Conservation (phyloP, 2,329 filamentous ascomycete species). For the Colletotrichum nymphaeae region DNA sequence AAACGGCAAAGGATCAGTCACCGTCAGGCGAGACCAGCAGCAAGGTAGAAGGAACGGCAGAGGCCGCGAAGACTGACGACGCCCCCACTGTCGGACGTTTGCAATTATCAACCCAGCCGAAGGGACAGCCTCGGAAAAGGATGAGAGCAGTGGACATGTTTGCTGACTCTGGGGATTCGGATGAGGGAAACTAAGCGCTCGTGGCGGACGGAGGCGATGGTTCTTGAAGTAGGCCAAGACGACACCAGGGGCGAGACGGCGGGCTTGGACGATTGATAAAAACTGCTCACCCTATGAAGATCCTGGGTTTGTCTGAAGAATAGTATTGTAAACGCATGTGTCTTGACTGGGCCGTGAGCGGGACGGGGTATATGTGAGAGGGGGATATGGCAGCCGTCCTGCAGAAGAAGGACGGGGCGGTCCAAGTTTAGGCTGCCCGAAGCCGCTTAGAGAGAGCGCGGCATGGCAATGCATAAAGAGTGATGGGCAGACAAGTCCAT, state of each 20-base stretch:
- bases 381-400: constrained; percentile 17
- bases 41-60: constrained; percentile 23
- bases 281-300: constrained; percentile 28
- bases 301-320: constrained; percentile 10
- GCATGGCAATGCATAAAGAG: background rate
- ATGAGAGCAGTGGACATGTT: constrained; percentile 90
- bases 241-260: constrained; percentile 11
- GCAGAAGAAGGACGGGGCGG: background rate
- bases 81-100: constrained; percentile 32
- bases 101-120: constrained; percentile 40
- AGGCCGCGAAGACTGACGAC: constrained; percentile 34
- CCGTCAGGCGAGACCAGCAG: constrained; percentile 22
- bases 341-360: constrained; percentile 21
- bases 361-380: constrained; percentile 24
- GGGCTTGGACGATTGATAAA: constrained; percentile 16
- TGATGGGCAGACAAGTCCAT: background rate
- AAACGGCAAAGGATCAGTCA: constrained; percentile 9
- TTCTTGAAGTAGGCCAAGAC: constrained; percentile 1
- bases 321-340: constrained; percentile 15
- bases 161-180: constrained; percentile 75
- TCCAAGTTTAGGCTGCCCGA: background rate
- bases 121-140: constrained; percentile 63
- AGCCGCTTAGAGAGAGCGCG: background rate
- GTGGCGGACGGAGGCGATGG: constrained; percentile 4
- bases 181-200: constrained; percentile 42